phyloP scores from a whole-genome alignment of 73 alveolate species.

The Paramecium bursaria region DNA sequence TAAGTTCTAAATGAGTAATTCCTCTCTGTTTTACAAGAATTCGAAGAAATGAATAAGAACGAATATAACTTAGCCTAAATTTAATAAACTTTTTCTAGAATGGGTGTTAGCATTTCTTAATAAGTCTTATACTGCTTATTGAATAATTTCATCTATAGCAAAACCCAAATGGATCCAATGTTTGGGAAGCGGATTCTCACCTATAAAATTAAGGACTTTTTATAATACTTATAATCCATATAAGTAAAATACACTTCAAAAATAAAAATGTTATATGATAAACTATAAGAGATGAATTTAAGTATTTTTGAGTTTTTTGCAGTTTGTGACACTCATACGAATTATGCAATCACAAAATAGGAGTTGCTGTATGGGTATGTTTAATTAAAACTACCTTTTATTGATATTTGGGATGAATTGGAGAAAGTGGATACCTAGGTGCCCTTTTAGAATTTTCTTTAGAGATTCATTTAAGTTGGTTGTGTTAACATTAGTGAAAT shows the following conservation, averaged over 20 bases:
- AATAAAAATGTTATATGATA: slow-evolving; percentile 23
- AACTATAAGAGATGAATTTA: slow-evolving; percentile 10
- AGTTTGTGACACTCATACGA: slow-evolving; percentile 52
- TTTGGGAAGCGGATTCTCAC: background rate
- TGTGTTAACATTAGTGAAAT: background rate
- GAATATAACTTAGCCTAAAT: slow-evolving; percentile 11
- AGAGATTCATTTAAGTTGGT: slow-evolving; percentile 17
- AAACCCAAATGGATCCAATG: slow-evolving; percentile 12
- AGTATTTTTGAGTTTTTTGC: slow-evolving; percentile 37
- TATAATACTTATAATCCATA: background rate
- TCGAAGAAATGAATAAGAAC: background rate
- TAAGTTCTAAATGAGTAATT: slow-evolving; percentile 4
- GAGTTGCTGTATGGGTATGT: slow-evolving; percentile 31
- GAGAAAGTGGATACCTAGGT: slow-evolving; percentile 32
- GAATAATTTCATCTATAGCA: background rate
- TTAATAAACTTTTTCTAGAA: slow-evolving; percentile 4
- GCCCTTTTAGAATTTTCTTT: slow-evolving; percentile 40
- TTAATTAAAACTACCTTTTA: background rate
- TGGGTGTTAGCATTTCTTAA: slow-evolving; percentile 6
- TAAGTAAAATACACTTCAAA: too few species aligned
- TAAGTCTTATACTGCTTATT: slow-evolving; percentile 5
- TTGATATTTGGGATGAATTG: slow-evolving; percentile 16
- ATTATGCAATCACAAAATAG: slow-evolving; percentile 48
- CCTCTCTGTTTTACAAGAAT: slow-evolving; percentile 2
- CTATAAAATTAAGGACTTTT: background rate